Percentiles rank a stretch among this genome's conserved stretches.
phyloP scores from a whole-genome alignment of 352 stramenopile species.

The Pythium dissimile region DNA sequence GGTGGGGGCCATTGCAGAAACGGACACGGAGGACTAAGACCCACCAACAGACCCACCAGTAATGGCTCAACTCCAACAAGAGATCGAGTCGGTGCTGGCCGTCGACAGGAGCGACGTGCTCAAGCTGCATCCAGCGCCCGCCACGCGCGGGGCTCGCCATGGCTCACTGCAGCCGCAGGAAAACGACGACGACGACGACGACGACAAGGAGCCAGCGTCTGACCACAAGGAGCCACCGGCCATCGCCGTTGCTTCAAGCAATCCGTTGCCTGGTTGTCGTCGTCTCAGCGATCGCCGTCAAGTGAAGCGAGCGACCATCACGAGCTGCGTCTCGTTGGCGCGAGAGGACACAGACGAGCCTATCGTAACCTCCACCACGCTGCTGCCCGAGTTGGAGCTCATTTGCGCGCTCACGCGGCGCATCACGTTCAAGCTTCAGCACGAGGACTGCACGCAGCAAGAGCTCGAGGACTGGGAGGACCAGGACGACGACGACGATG shows the following conservation, averaged over 20 bases:
- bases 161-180: constrained; percentile 13
- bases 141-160: background rate
- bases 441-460: background rate
- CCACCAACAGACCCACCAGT: no score
- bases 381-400: constrained; percentile 4
- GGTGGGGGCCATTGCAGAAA: background rate
- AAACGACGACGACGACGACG: constrained; percentile 8
- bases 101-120: background rate
- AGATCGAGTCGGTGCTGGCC: background rate
- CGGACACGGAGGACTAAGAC: background rate
- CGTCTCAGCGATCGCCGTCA: background rate
- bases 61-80: constrained; percentile 13
- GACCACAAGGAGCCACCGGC: background rate
- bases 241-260: no score
- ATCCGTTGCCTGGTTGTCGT: background rate
- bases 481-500: background rate
- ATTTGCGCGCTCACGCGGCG: constrained; percentile 1
- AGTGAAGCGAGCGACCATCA: background rate
- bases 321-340: background rate
- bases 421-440: background rate
- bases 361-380: no score
- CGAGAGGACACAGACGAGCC: background rate
- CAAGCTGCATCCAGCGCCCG: background rate
- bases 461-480: constrained; percentile 3
- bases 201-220: background rate